Base-by-base conservation (phyloP, 2,329 filamentous ascomycete species). In the Aureobasidium namibiae region DNA sequence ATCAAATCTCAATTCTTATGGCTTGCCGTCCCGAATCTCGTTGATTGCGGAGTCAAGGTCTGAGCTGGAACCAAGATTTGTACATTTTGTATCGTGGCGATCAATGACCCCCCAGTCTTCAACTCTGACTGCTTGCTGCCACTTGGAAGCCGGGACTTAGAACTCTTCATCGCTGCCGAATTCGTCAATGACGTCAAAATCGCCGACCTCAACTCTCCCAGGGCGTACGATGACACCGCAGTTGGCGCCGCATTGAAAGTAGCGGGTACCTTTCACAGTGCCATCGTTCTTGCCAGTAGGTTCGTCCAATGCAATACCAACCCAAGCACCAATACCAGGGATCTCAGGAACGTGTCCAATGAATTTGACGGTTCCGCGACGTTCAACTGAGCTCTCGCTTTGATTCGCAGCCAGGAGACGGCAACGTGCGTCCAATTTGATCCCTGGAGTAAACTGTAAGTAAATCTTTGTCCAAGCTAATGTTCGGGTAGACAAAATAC, bases 271-370 rank as follows among this genome's bases (percentile, higher is more conserved):
- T 60, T 74, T 73, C 65, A 91, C 83, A 66, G 84, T 86, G 61
- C 90, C 89, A 70, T 92, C 88, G 68, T 92, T 94, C 77, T 89
- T 90, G 59, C 88, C 89, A 44, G 87, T 86, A 1, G 89, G 88
- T 73, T 92, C 89, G 69, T 92, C 89, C 56, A 92, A 80, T 24
- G 70, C 70, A 56, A 94, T 77, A 41, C 88, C 89, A 21, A 92
- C 78, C 89, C 89, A 94, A 75, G 74, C 66, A 18, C 74, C 74
- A 24, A 83, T 78, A 18, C 69, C 68, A 4, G 86, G 85, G 63
- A 92, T 90, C 73, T 91, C 86, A 61, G 83, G 80, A 49, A 92
- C 86, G 21, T 85, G 80, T 29, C 89, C 89, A 57, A 92, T 81
- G 70, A 88, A 92, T 72, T 77, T 79, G 66, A 92, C 79, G 49